Percentiles rank a stretch among this genome's conserved stretches.
phyloP scores from a whole-genome alignment of 441 rosid species.

The Sinapis alba region DNA sequence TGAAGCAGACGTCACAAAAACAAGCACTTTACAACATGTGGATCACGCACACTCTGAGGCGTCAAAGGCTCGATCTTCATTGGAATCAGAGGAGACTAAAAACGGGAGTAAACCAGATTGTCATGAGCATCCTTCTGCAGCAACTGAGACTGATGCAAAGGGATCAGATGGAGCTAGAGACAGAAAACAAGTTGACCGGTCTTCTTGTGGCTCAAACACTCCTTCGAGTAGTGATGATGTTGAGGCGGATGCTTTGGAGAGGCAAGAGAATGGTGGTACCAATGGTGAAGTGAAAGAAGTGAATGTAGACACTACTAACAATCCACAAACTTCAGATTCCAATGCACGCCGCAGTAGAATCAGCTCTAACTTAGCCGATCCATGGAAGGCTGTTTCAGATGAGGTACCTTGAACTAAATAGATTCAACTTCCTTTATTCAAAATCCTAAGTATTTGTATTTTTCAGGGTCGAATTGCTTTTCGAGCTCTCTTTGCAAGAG shows the following conservation, averaged over 20 bases:
- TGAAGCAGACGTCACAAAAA: conserved; percentile 40
- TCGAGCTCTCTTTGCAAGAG: conserved; percentile 86
- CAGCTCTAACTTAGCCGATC: conserved; percentile 50
- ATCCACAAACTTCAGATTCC: conserved; percentile 45
- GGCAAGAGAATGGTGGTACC: conserved; percentile 50
- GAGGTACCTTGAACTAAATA: conserved; percentile 48
- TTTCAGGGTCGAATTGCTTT: conserved; percentile 88
- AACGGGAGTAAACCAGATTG: conserved; percentile 42
- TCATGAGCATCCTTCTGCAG: conserved; percentile 41
- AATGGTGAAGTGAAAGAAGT: conserved; percentile 49
- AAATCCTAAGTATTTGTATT: neutral
- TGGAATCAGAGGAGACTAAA: conserved; percentile 54
- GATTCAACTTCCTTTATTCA: neutral
- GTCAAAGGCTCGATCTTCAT: conserved; percentile 54
- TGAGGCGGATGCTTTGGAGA: conserved; percentile 67
- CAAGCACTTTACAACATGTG: conserved; percentile 39
- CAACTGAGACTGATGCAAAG: conserved; percentile 49
- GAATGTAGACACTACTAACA: conserved; percentile 44
- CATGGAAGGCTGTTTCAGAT: conserved; percentile 85
- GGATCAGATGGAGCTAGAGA: conserved; percentile 53
- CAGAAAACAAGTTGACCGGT: conserved; percentile 76
- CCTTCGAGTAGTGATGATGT: conserved; percentile 70
- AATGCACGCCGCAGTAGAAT: conserved; percentile 62
- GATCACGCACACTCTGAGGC: conserved; percentile 56
- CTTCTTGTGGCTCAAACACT: conserved; percentile 90